phyloP scores from a whole-genome alignment of 2,329 filamentous ascomycete species.

The Aureobasidium leucospermi region DNA sequence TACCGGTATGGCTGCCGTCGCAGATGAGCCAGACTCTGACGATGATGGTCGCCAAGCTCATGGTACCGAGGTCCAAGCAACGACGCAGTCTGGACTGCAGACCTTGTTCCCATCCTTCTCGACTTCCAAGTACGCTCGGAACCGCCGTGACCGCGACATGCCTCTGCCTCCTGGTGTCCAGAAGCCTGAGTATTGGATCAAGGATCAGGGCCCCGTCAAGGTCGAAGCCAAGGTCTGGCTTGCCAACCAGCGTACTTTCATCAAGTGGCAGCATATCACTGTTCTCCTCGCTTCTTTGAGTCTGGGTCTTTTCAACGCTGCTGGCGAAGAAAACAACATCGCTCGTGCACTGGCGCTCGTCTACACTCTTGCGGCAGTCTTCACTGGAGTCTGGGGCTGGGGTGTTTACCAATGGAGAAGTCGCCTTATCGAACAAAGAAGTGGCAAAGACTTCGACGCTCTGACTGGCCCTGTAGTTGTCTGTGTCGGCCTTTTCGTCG shows the following conservation, averaged over 20 bases:
- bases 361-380: slow-evolving; percentile 74
- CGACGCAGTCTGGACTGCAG: slow-evolving; percentile 53
- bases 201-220: slow-evolving; percentile 83
- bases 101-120: slow-evolving; percentile 78
- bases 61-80: slow-evolving; percentile 24
- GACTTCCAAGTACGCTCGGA: slow-evolving; percentile 64
- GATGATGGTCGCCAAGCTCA: slow-evolving; percentile 37
- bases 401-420: slow-evolving; percentile 69
- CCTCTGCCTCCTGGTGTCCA: slow-evolving; percentile 78
- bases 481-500: slow-evolving; percentile 68
- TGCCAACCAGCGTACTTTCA: slow-evolving; percentile 94
- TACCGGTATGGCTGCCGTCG: slow-evolving; percentile 27
- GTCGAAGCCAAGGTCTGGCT: slow-evolving; percentile 99
- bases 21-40: slow-evolving; percentile 42
- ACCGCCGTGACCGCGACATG: slow-evolving; percentile 43
- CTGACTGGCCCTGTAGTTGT: slow-evolving; percentile 77
- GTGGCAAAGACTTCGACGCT: slow-evolving; percentile 89
- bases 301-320: slow-evolving; percentile 81
- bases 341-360: slow-evolving; percentile 72
- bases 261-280: slow-evolving; percentile 97
- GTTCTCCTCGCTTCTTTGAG: slow-evolving; percentile 79
- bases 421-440: slow-evolving; percentile 73
- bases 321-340: slow-evolving; percentile 64
- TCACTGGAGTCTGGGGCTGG: slow-evolving; percentile 83
- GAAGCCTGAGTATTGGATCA: slow-evolving; percentile 81